Conservation (phyloP, 202 grass and related monocot genomes). For the Sporobolus alterniflorus region DNA sequence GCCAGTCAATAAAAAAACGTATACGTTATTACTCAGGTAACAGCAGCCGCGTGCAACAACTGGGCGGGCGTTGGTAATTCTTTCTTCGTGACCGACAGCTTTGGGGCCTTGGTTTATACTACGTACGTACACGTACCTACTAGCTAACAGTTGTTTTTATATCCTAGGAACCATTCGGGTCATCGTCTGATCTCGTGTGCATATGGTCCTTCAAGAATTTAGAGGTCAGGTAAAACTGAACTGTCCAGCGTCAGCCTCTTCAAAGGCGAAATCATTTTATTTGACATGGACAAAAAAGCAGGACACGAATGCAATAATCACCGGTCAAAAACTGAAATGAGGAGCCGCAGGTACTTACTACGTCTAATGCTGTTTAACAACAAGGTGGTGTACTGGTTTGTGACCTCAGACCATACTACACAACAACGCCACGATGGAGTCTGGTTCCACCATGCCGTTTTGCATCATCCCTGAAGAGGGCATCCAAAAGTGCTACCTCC, state of each 20-base stretch:
- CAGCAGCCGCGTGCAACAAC: background rate
- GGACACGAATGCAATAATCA: background rate
- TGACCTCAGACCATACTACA: background rate
- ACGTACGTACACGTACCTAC: too few relatives aligned
- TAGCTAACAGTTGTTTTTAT: too few relatives aligned
- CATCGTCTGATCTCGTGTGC: too few relatives aligned
- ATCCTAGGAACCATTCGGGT: too few relatives aligned
- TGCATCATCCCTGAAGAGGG: background rate
- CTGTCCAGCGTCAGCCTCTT: too few relatives aligned
- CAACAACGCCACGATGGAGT: background rate
- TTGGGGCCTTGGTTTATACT: background rate
- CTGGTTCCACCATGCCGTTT: too few relatives aligned
- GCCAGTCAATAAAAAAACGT: background rate
- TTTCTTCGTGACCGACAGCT: background rate
- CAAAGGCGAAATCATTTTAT: constrained; percentile 23
- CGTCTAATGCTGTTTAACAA: background rate
- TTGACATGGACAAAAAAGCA: constrained; percentile 18
- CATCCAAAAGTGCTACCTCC: background rate
- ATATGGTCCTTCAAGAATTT: too few relatives aligned
- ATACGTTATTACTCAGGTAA: background rate
- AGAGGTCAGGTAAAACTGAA: too few relatives aligned
- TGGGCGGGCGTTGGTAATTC: background rate
- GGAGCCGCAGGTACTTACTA: background rate
- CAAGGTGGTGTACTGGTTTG: background rate
- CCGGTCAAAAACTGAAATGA: background rate